These are phyloP conservation scores for Paratrimastix pyriformis DNA, from an alignment of 78 protist species.

Conservation along the genomic window DNA sequence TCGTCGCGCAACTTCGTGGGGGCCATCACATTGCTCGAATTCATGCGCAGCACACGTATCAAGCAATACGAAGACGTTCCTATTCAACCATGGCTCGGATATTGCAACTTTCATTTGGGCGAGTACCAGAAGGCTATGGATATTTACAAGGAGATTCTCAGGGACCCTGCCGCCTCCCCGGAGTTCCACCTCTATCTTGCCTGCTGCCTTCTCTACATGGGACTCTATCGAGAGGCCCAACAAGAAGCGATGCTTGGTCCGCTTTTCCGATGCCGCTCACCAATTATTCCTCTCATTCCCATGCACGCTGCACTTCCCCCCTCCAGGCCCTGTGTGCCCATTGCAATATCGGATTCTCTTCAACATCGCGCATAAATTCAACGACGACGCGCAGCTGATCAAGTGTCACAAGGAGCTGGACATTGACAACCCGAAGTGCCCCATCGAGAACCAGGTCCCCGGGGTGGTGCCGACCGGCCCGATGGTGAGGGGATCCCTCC, in stretches of 20 bases:
- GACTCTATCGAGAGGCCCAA: slow-evolving; percentile 42
- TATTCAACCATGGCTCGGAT: slow-evolving; percentile 46
- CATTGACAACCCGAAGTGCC: too few relatives aligned
- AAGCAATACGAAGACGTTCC: neutral
- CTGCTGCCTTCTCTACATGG: slow-evolving; percentile 33
- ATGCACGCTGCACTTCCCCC: too few relatives aligned
- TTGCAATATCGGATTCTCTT: slow-evolving; percentile 57
- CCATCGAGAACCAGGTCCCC: slow-evolving; percentile 16
- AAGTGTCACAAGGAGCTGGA: slow-evolving; percentile 45
- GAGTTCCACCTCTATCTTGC: slow-evolving; percentile 7
- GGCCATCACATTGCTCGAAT: slow-evolving; percentile 56
- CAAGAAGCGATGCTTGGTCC: slow-evolving; percentile 7
- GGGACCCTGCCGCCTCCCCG: neutral
- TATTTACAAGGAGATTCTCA: neutral
- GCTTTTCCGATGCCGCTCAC: too few relatives aligned
- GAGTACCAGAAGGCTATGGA: slow-evolving; percentile 42
- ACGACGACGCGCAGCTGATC: slow-evolving; percentile 50
- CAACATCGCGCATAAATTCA: slow-evolving; percentile 52
- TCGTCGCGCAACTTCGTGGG: slow-evolving; percentile 43
- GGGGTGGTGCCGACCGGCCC: too few relatives aligned
- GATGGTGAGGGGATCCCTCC: too few relatives aligned
- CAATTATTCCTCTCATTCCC: neutral
- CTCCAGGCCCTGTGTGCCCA: neutral
- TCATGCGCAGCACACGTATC: neutral
- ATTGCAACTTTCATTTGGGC: slow-evolving; percentile 54